Base-by-base conservation (phyloP, 768 basidiomycete species). In the Tylopilus plumbeoviolaceoides region DNA sequence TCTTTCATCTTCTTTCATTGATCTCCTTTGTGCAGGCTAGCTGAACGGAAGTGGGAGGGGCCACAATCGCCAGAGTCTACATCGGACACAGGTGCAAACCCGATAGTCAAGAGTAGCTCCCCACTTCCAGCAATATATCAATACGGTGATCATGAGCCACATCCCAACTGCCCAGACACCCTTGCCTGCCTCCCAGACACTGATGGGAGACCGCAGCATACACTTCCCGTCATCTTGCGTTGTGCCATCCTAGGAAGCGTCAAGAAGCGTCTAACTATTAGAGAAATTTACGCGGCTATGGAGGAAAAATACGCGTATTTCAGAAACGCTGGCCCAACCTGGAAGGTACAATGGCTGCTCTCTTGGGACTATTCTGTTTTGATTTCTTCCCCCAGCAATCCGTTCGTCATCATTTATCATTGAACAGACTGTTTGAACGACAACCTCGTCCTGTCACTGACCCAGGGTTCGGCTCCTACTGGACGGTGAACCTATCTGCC, bases 401-500 rank as follows among this genome's bases (percentile, higher is more conserved):
- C 39, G 89, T 91, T 51, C 80, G 89, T 52, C 89, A 91, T 56
- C 89, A 91, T 69, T 75, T 91, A 35, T 91, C 89, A 11, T 72
- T 91, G 47, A 91, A 91, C 69, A 81, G 87, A 33, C 71, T 91
- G 5, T 91, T 91, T 62, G 89, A 91, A 66, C 79, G 88, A 46
- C 87, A 89, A 60, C 84, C 86, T 18, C 79, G 89, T 46, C 89
- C 89, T 8, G 85, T 87, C 10, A 88, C 88, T 28, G 89, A 91
- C 66, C 89, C 89, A 12, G 89, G 89, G 15, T 89, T 90, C 65
- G 89, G 89, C 20, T 91, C 89, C 11, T 91, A 91, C 64, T 91
- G 89, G 89, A 90, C 89, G 33, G 89, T 91, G n/a, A 91, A 91
- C 68, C 75, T 91, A 20, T 68, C 80, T 44, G 89, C 89, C n/a